Conservation (phyloP, 192 early-diverging fungal species). For the Dimargaris cristalligena region DNA sequence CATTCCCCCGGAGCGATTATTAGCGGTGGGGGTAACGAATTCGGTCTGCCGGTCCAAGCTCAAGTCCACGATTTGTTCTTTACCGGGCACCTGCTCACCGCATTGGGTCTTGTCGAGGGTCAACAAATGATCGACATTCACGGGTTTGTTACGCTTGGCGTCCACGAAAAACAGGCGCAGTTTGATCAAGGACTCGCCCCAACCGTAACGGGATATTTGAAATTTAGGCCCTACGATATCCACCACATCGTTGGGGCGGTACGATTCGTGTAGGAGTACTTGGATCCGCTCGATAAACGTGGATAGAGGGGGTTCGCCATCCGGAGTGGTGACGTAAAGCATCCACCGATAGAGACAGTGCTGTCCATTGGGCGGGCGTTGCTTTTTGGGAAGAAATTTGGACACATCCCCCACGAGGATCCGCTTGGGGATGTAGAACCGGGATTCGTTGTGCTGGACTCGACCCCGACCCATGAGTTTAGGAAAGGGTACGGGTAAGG, state of each 20-base stretch:
- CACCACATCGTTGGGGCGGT: slow-evolving; percentile 73
- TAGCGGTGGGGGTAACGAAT: slow-evolving; percentile 21
- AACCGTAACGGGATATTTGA: slow-evolving; percentile 73
- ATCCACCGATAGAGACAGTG: slow-evolving; percentile 80
- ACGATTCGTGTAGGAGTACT: slow-evolving; percentile 79
- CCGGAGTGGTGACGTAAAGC: slow-evolving; percentile 55
- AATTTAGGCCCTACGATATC: slow-evolving; percentile 64
- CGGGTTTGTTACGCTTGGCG: slow-evolving; percentile 61
- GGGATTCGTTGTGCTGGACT: slow-evolving; percentile 30
- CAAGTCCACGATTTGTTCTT: slow-evolving; percentile 60
- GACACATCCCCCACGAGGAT: slow-evolving; percentile 59
- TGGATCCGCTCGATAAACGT: slow-evolving; percentile 65
- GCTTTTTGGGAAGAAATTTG: slow-evolving; percentile 40
- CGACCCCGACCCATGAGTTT: slow-evolving; percentile 16
- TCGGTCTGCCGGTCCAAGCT: slow-evolving; percentile 69
- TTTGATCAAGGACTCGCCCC: slow-evolving; percentile 86
- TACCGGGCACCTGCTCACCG: slow-evolving; percentile 50
- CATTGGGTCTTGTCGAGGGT: slow-evolving; percentile 58
- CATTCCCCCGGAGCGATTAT: not conserved
- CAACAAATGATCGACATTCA: slow-evolving; percentile 66
- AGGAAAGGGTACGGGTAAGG: slow-evolving; percentile 15
- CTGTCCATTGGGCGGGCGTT: slow-evolving; percentile 33
- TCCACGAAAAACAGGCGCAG: slow-evolving; percentile 70
- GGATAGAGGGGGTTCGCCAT: slow-evolving; percentile 25
- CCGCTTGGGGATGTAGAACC: slow-evolving; percentile 53